phyloP scores from a whole-genome alignment of 2,329 filamentous ascomycete species.

The Ophiocordyceps camponoti-leonardi region DNA sequence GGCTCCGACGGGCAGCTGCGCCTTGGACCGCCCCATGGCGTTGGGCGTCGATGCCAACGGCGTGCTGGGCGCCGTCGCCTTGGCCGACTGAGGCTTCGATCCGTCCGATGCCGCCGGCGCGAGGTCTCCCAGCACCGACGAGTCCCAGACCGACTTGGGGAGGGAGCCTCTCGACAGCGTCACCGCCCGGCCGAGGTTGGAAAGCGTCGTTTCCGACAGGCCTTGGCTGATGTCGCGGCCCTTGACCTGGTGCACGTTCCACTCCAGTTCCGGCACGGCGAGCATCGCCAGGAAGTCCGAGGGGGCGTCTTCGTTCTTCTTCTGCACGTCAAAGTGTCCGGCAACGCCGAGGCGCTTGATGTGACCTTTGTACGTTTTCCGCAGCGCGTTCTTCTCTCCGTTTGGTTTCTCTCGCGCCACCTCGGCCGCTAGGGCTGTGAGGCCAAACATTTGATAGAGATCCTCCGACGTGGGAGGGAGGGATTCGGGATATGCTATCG shows the following conservation, averaged over 20 bases:
- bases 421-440: slow-evolving; percentile 38
- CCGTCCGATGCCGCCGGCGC: slow-evolving; percentile 22
- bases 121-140: slow-evolving; percentile 39
- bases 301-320: slow-evolving; percentile 33
- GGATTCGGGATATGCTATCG: slow-evolving; percentile 29
- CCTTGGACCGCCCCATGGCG: slow-evolving; percentile 20
- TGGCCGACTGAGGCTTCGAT: slow-evolving; percentile 24
- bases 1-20: slow-evolving; percentile 12
- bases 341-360: slow-evolving; percentile 46
- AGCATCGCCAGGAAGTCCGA: slow-evolving; percentile 37
- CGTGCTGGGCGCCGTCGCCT: slow-evolving; percentile 34
- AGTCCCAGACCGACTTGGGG: slow-evolving; percentile 37
- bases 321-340: slow-evolving; percentile 40
- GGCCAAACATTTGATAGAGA: slow-evolving; percentile 39
- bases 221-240: slow-evolving; percentile 38
- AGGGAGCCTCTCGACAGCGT: slow-evolving; percentile 41
- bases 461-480: slow-evolving; percentile 34
- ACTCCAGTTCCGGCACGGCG: slow-evolving; percentile 34
- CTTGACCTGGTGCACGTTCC: slow-evolving; percentile 35
- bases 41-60: slow-evolving; percentile 21
- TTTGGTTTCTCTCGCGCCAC: slow-evolving; percentile 47
- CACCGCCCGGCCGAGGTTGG: slow-evolving; percentile 30
- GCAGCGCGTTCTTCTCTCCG: slow-evolving; percentile 48
- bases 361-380: slow-evolving; percentile 52
- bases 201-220: slow-evolving; percentile 24